Base-by-base conservation (phyloP, 495 filamentous ascomycete species). In the Xeromyces bisporus region DNA sequence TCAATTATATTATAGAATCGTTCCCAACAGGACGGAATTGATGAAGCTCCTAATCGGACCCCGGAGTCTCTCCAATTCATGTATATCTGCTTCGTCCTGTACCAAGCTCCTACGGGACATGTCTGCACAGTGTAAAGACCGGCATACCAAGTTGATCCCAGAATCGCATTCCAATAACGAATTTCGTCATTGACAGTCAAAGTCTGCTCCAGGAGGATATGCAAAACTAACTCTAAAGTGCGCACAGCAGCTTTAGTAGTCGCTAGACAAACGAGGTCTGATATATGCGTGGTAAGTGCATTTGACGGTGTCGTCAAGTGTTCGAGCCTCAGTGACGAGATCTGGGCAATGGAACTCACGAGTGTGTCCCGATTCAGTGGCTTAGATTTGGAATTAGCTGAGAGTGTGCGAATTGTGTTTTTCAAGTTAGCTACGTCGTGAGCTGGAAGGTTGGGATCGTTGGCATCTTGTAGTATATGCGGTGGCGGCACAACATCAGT, bases 91-190 rank as follows among this genome's bases (percentile, higher is more conserved):
- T 55, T 69, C 3, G 63, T 48, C 69, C 71, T 81, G 3, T 52
- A 47, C 68, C 74, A 85, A 14, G 89, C 43, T 16, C 76, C 65
- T 6, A 69, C 41, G 0, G 89, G 89, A 1, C 73, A 78, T 2
- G 75, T 91, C 46, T 97, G 89, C 6, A 89, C 50, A 0, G 76
- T 71, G 47, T 93, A 93, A 1, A 92, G 38, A 13, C 69, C 72
- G 31, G 74, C 80, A 39, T 73, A 73, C 33, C 69, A 60, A 23
- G 75, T 68, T 8, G 80, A 86, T 1, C 69, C 66, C 25, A 89
- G 52, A 1, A 93, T 65, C 33, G 84, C 73, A 36, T 92, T 79
- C 89, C 89, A 97, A 46, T 96, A 96, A 55, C 71, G 77, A 23
- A 91, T 76, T 43, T 94, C 82, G 25, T 89, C 74, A 32, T 69